phyloP scores from a whole-genome alignment of 768 basidiomycete species.

The Collybiopsis luxurians region DNA sequence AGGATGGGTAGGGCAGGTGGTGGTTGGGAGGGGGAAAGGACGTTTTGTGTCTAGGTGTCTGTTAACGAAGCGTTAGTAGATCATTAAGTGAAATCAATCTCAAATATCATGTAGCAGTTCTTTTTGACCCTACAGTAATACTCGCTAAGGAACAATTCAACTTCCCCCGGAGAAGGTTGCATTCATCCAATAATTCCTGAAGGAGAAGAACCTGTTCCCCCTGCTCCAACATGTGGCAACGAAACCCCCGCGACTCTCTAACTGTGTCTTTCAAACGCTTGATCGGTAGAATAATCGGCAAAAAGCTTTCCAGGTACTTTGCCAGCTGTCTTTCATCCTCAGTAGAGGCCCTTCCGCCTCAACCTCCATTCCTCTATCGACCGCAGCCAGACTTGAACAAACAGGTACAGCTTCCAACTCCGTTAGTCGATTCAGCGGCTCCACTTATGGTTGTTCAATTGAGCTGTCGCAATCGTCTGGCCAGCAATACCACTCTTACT shows the following conservation, averaged over 20 bases:
- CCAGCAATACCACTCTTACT: constrained; percentile 37
- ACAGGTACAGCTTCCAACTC: constrained; percentile 43
- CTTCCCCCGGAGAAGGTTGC: constrained; percentile 73
- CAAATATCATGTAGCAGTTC: no score
- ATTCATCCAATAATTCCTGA: constrained; percentile 46
- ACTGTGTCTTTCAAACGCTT: constrained; percentile 25
- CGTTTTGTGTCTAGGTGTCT: constrained; percentile 70
- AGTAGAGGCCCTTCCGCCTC: constrained; percentile 26
- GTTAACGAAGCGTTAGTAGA: constrained; percentile 3
- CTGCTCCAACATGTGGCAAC: constrained; percentile 46
- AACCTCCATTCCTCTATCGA: constrained; percentile 48
- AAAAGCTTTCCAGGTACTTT: constrained; percentile 59
- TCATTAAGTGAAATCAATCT: not conserved
- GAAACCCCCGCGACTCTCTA: constrained; percentile 33
- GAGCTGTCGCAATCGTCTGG: constrained; percentile 52
- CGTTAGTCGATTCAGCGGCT: constrained; percentile 63
- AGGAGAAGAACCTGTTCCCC: constrained; percentile 56
- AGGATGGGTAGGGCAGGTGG: constrained; percentile 63
- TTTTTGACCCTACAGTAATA: constrained; percentile 90
- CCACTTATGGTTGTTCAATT: constrained; percentile 84
- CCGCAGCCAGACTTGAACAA: constrained; percentile 39
- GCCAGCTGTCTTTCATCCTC: constrained; percentile 38
- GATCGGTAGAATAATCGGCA: constrained; percentile 48
- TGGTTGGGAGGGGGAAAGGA: constrained; percentile 70
- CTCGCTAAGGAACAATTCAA: constrained; percentile 80